Evolutionary conservation across 345 rosid genomes (phyloP), one percentile per base, ranked within the genome.

Genomic region (Lumnitzera racemosa): DNA sequence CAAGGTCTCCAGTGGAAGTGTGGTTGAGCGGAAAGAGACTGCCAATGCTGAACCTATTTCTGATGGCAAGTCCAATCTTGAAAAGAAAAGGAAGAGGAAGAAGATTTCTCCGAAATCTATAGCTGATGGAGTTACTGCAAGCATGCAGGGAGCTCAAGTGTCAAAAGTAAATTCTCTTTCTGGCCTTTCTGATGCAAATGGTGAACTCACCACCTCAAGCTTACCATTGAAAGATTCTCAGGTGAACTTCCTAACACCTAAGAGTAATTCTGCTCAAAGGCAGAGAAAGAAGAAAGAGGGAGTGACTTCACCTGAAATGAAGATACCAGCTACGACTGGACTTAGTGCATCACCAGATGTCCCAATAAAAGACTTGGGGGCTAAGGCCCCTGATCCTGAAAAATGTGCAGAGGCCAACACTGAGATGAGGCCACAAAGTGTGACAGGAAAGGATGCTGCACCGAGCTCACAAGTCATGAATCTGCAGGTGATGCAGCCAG

Each of bases 1-100:
- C 58, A 91, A 82, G 73, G 74, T 51, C 76, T 70, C 77, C 74
- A 83, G 76, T 76, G 80, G 72, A 80, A 82, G 63, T 67, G 53
- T 68, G 68, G 77, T 75, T 64, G 79, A 65, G 55, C 71, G 62
- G 65, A 76, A 76, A 66, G 83, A 83, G 64, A 65, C 55, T 61
- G 63, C 59, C 48, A 6, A 15, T 67, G 46, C 63, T 17, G 43
- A 54, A 25, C 49, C 59, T 51, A 55, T 59, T 25, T 23, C 56
- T 41, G 43, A 59, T 51, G 62, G 20, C 25, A 58, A 52, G 20
- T 49, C 62, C 55, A 66, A 51, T 54, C 46, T 41, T n/a, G 61
- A 63, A 56, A 61, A 64, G 64, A 49, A 53, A 59, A 75, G 70
- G 66, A 70, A 66, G 55, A 76, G 68, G 62, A 79, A 46, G 48